Conservation (phyloP, 257 asterid genomes). For the Solanum bulbocastanum region DNA sequence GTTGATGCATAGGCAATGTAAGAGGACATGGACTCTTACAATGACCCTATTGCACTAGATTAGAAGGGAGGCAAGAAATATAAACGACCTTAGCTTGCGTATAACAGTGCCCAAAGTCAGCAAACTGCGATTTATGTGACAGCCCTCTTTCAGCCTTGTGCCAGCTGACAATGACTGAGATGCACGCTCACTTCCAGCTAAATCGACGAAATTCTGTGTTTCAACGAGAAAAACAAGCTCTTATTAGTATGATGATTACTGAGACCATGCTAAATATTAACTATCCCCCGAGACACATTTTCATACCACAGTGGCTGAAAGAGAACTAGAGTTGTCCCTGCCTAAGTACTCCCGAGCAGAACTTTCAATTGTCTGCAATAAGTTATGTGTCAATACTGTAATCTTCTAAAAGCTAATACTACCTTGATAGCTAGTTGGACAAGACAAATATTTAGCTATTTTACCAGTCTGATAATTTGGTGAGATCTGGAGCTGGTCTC, state of each 20-base stretch:
- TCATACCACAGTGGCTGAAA: slow-evolving; percentile 81
- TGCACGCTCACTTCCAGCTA: slow-evolving; percentile 98
- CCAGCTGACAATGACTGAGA: slow-evolving; percentile 92
- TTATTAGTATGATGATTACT: background rate
- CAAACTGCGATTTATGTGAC: slow-evolving; percentile 95
- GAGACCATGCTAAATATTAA: background rate
- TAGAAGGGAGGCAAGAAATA: background rate
- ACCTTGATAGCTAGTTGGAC: background rate
- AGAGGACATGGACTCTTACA: background rate
- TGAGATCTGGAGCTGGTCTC: slow-evolving; percentile 97
- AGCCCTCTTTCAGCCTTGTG: slow-evolving; percentile 88
- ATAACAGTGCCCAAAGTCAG: slow-evolving; percentile 86
- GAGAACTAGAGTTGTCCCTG: slow-evolving; percentile 58
- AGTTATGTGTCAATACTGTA: background rate
- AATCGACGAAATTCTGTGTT: slow-evolving; percentile 76
- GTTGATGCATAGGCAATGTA: background rate
- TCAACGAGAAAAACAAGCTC: slow-evolving; percentile 3
- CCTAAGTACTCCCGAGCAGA: slow-evolving; percentile 62
- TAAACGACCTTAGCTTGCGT: slow-evolving; percentile 75
- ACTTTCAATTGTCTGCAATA: slow-evolving; percentile 84
- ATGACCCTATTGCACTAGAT: background rate
- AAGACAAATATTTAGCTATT: background rate
- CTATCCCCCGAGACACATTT: background rate
- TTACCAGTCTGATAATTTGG: slow-evolving; percentile 89
- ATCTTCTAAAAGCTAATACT: background rate